Evolutionary conservation across 2,329 filamentous ascomycete species (phyloP).

Genomic region (Aspergillus chevalieri): DNA sequence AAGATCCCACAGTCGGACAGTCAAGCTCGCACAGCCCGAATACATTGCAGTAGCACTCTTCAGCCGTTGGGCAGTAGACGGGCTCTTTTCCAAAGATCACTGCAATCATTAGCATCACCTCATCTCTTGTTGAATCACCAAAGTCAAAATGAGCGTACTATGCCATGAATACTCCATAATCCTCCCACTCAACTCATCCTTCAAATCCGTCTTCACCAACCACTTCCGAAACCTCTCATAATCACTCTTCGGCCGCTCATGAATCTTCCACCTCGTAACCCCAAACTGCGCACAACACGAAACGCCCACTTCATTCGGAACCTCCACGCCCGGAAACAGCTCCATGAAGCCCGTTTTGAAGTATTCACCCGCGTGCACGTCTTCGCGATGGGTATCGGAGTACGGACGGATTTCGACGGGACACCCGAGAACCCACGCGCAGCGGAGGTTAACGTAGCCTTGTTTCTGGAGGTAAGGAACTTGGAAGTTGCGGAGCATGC

Average conservation of each 20-base stretch:
- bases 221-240: constrained; percentile 46
- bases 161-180: constrained; percentile 58
- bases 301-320: constrained; percentile 43
- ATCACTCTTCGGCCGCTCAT: constrained; percentile 40
- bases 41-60: constrained; percentile 61
- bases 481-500: constrained; percentile 45
- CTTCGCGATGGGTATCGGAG: constrained; percentile 35
- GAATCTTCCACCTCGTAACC: constrained; percentile 43
- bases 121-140: not conserved
- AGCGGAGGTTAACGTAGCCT: constrained; percentile 52
- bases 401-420: constrained; percentile 46
- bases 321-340: constrained; percentile 39
- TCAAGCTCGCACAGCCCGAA: constrained; percentile 55
- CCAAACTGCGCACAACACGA: constrained; percentile 54
- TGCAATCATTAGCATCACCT: constrained; percentile 19
- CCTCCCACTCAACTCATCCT: constrained; percentile 46
- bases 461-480: constrained; percentile 43
- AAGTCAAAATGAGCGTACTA: constrained; percentile 28
- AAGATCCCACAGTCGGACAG: constrained; percentile 39
- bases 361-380: constrained; percentile 45
- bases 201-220: constrained; percentile 42
- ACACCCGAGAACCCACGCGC: constrained; percentile 48
- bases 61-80: constrained; percentile 56
- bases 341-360: constrained; percentile 45
- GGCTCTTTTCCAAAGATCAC: constrained; percentile 54